phyloP scores from a whole-genome alignment of 208 protist species.

The Sergeia podlipaevii region DNA sequence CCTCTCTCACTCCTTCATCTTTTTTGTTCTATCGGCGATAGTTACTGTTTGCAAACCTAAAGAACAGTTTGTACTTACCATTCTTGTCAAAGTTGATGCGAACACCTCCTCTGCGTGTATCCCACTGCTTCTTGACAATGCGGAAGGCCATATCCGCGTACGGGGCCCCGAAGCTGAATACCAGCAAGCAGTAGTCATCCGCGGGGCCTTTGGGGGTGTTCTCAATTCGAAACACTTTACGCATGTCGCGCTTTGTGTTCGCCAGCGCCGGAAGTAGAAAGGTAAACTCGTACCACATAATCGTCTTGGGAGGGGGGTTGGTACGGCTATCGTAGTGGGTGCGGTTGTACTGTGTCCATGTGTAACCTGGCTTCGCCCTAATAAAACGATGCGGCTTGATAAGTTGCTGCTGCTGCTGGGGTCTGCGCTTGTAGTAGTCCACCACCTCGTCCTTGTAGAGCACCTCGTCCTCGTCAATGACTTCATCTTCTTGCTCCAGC shows the following conservation, averaged over 20 bases:
- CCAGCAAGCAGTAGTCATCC: conserved; percentile 90
- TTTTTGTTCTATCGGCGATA: conserved; percentile 51
- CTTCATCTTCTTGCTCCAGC: conserved; percentile 60
- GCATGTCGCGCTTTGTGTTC: conserved; percentile 88
- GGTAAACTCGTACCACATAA: conserved; percentile 99
- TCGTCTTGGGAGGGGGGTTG: conserved; percentile 98
- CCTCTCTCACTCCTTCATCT: conserved; percentile 2
- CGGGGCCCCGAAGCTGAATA: conserved; percentile 95
- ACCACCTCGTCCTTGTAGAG: conserved; percentile 82
- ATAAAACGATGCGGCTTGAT: conserved; percentile 98
- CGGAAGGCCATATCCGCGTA: conserved; percentile 99
- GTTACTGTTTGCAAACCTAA: conserved; percentile 86
- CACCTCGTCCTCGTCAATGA: conserved; percentile 78
- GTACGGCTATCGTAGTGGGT: conserved; percentile 98
- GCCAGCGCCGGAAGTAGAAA: conserved; percentile 99
- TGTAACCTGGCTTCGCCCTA: conserved; percentile 97
- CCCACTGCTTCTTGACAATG: conserved; percentile 97
- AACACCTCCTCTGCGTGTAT: conserved; percentile 92
- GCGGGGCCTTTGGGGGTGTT: conserved; percentile 53
- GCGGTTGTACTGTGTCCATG: conserved; percentile 98
- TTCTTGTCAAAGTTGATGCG: conserved; percentile 94
- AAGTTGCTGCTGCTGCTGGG: conserved; percentile 19
- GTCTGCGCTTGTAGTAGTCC: conserved; percentile 61
- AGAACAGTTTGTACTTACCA: conserved; percentile 79
- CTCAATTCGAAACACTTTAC: conserved; percentile 91